Evolutionary conservation across 1,284 basidiomycete species (phyloP).

Genomic region (Cutaneotrichosporon sp.): DNA sequence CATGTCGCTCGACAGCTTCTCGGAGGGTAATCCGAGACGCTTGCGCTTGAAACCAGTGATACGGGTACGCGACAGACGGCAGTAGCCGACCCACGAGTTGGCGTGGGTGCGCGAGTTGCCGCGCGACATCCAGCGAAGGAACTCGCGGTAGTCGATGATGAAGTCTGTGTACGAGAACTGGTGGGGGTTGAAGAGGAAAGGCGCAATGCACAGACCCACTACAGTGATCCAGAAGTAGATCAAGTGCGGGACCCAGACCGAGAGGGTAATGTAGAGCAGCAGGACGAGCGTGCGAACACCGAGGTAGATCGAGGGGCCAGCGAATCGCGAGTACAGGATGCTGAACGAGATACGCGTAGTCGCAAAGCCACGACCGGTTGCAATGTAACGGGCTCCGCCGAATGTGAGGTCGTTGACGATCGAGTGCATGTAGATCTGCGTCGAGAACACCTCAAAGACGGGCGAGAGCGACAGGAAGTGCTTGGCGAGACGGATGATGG

Average conservation of each 20-base stretch:
- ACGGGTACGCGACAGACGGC: slow-evolving; percentile 85
- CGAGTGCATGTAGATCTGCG: slow-evolving; percentile 93
- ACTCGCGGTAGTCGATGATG: slow-evolving; percentile 93
- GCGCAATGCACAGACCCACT: slow-evolving; percentile 78
- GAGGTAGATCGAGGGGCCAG: slow-evolving; percentile 91
- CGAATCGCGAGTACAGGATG: slow-evolving; percentile 91
- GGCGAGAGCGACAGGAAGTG: slow-evolving; percentile 91
- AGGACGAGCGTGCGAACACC: slow-evolving; percentile 86
- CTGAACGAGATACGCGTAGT: slow-evolving; percentile 88
- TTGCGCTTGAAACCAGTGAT: slow-evolving; percentile 98
- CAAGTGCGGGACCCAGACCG: slow-evolving; percentile 81
- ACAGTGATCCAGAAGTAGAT: slow-evolving; percentile 96
- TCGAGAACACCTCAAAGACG: slow-evolving; percentile 91
- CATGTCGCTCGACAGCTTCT: slow-evolving; percentile 86
- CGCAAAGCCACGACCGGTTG: slow-evolving; percentile 97
- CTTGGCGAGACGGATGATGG: slow-evolving; percentile 79
- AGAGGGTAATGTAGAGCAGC: slow-evolving; percentile 82
- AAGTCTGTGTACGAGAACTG: slow-evolving; percentile 94
- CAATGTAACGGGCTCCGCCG: slow-evolving; percentile 92
- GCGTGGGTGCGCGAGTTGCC: slow-evolving; percentile 93
- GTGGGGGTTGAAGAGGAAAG: slow-evolving; percentile 95
- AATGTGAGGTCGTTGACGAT: slow-evolving; percentile 91
- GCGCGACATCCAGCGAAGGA: slow-evolving; percentile 93
- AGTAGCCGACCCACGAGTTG: slow-evolving; percentile 97
- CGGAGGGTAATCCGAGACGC: slow-evolving; percentile 85